Evolutionary conservation across 2,329 filamentous ascomycete species (phyloP), one percentile per base, ranked within the genome.

Genomic region (Fusarium euwallaceae): DNA sequence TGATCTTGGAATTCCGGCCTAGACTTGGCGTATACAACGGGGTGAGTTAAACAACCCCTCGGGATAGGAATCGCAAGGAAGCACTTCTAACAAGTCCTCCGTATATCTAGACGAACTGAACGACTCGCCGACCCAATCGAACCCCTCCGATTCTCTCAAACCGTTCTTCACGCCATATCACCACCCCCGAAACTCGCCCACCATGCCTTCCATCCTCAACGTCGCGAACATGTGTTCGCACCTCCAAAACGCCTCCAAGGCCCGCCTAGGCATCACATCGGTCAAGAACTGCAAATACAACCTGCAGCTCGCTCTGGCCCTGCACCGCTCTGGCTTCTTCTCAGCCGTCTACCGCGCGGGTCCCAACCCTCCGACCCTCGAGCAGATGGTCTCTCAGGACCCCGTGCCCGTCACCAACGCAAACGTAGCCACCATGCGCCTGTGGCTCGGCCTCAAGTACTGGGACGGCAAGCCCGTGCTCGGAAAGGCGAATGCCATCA

Each of bases 361-460:
- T 0, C 86, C 89, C 7, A 83, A 86, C 60, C 87, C 89, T 0
- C 89, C 89, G 0, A 83, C 86, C 22, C 83, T 85, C 2, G 84
- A 87, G 22, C 79, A 84, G 24, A 83, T 90, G 75, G 75, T 84
- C 45, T 83, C 86, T 12, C 71, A 81, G 71, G 83, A 88, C 29
- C 86, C 91, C 14, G 89, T 89, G 71, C 86, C 86, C 16, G 87
- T 94, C 67, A 95, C 92, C 58, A 86, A 87, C 71, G 87, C 86
- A 78, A 98, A 97, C 83, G 90, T 95, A 41, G 89, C 95, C 6
- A 88, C 87, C 43, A 89, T 94, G 80, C 88, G 95, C 70, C 86
- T 98, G 75, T 98, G 95, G 95, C 84, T 98, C 14, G 95, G 95
- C 1, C 86, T 98, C 79, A 98, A 98, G 86, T 98, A 98, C 88